A percentile compares a stretch with the other conserved stretches of the same genome.
Evolutionary conservation across 345 rosid genomes (phyloP).

Genomic region (Anacardium occidentale): DNA sequence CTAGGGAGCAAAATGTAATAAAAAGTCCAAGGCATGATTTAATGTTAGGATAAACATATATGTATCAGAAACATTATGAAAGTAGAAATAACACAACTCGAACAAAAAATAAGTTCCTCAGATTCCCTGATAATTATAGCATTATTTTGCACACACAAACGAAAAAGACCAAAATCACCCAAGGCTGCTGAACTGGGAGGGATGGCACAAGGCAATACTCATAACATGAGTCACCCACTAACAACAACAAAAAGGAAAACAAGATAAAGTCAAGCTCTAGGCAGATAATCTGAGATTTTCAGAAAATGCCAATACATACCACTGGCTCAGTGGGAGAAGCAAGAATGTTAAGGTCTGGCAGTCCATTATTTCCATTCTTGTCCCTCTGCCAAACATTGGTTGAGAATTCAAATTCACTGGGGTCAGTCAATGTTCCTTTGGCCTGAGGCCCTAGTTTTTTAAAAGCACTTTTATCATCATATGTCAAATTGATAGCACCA

Average conservation of each 20-base stretch:
- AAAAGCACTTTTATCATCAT: conserved; percentile 18
- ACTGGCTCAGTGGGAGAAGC: conserved; percentile 25
- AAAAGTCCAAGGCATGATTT: not conserved
- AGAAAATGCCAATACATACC: conserved; percentile 19
- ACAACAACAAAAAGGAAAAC: not conserved
- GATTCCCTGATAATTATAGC: not conserved
- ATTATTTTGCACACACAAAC: too few species aligned
- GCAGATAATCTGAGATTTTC: conserved; percentile 9
- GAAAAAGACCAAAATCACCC: not conserved
- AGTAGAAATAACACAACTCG: not conserved
- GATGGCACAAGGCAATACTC: conserved; percentile 5
- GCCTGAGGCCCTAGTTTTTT: conserved; percentile 17
- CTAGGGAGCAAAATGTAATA: not conserved
- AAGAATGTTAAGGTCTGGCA: conserved; percentile 46
- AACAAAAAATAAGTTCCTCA: not conserved
- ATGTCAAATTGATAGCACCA: conserved; percentile 15
- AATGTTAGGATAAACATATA: not conserved
- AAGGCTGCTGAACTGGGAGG: not conserved
- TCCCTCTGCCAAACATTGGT: conserved; percentile 22
- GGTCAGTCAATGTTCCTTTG: conserved; percentile 10
- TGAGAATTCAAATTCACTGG: conserved; percentile 16
- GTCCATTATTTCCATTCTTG: conserved; percentile 28
- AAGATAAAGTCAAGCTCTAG: conserved; percentile 2
- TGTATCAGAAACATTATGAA: not conserved
- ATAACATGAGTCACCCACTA: not conserved